Evolutionary conservation across 495 filamentous ascomycete species (phyloP).

Genomic region (Annulohypoxylon maeteangense): DNA sequence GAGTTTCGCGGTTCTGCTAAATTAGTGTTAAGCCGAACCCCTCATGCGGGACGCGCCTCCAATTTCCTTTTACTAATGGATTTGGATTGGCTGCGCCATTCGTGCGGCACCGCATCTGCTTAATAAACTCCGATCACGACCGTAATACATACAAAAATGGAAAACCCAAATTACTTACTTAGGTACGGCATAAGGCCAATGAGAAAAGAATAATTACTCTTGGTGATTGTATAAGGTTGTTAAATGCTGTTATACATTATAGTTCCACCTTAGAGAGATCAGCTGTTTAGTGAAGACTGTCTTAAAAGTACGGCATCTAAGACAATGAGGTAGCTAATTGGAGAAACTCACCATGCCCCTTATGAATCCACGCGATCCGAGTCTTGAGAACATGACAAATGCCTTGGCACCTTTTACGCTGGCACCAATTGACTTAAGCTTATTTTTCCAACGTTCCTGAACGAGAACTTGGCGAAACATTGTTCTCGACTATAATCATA

Average conservation of each 20-base stretch:
- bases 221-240: background rate
- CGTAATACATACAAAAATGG: background rate
- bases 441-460: background rate
- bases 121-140: constrained; percentile 4
- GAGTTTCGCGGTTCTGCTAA: constrained; percentile 34
- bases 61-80: constrained; percentile 32
- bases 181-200: background rate
- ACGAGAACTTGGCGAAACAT: background rate
- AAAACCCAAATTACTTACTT: background rate
- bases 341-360: too few species aligned
- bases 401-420: background rate
- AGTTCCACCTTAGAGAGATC: too few species aligned
- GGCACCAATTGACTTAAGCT: background rate
- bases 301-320: background rate
- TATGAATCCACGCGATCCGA: background rate
- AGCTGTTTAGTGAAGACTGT: background rate
- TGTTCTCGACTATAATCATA: too few species aligned
- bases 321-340: background rate
- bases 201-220: background rate
- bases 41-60: constrained; percentile 36
- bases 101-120: constrained; percentile 17
- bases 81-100: constrained; percentile 10
- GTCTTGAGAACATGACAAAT: background rate
- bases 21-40: constrained; percentile 31
- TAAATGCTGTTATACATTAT: background rate